Evolutionary conservation across 2,329 filamentous ascomycete genomes (phyloP).

Genomic region (Trichoderma gracile): DNA sequence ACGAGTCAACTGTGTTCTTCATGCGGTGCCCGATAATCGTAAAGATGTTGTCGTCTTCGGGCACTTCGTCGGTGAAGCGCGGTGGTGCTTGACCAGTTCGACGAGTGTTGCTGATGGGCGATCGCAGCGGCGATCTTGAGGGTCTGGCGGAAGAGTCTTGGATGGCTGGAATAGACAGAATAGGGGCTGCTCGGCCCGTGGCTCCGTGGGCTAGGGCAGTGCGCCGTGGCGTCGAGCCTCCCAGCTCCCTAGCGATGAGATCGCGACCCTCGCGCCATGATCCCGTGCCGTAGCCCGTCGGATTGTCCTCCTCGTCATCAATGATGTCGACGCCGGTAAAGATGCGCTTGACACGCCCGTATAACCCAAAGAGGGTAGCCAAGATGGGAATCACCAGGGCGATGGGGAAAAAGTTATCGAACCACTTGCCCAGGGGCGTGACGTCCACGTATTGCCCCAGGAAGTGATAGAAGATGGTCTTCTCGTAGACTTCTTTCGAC

Average conservation of each 20-base stretch:
- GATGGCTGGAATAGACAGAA: conserved; percentile 50
- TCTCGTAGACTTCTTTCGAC: conserved; percentile 67
- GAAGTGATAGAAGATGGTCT: conserved; percentile 85
- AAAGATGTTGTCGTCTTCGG: conserved; percentile 80
- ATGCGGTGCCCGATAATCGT: conserved; percentile 80
- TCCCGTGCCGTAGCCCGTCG: conserved; percentile 69
- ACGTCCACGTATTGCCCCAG: conserved; percentile 81
- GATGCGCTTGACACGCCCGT: conserved; percentile 75
- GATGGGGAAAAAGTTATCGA: conserved; percentile 85
- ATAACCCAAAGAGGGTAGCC: conserved; percentile 86
- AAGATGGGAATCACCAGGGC: conserved; percentile 83
- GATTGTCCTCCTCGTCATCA: conserved; percentile 69
- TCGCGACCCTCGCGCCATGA: conserved; percentile 91
- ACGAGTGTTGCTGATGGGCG: conserved; percentile 31
- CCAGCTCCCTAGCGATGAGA: conserved; percentile 83
- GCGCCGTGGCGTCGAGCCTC: conserved; percentile 59
- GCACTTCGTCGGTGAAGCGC: conserved; percentile 51
- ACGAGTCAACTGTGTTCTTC: conserved; percentile 85
- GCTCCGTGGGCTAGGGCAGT: conserved; percentile 44
- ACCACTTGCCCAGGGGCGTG: conserved; percentile 77
- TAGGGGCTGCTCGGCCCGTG: conserved; percentile 40
- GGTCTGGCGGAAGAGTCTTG: conserved; percentile 38
- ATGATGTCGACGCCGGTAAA: conserved; percentile 76
- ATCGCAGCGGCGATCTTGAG: conserved; percentile 47
- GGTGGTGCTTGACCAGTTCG: conserved; percentile 35